Evolutionary conservation across 164 flowering plant species (phyloP).

Genomic region (Amborella trichopoda): DNA sequence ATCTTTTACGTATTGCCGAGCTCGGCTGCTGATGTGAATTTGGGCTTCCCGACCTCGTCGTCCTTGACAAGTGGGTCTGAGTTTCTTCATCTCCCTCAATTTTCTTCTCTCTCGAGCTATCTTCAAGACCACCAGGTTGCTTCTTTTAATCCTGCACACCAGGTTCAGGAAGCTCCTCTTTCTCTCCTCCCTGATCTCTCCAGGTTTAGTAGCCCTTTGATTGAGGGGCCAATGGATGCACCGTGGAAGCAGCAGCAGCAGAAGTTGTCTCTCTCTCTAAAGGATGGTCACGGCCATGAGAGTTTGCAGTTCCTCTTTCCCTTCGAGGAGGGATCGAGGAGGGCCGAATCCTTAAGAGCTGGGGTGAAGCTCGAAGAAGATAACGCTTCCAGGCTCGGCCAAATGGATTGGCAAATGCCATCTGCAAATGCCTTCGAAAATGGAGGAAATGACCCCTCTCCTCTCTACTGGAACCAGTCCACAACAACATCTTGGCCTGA

Average conservation of each 20-base stretch:
- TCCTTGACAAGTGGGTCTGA: too few species aligned
- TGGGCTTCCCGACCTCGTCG: too few species aligned
- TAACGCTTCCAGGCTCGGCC: slow-evolving; percentile 4
- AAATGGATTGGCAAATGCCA: slow-evolving; percentile 10
- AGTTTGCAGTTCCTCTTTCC: slow-evolving; percentile 23
- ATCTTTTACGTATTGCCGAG: too few species aligned
- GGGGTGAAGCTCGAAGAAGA: slow-evolving; percentile 36
- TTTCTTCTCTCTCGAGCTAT: too few species aligned
- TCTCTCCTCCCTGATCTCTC: too few species aligned
- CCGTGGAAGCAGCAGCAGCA: slow-evolving; percentile 23
- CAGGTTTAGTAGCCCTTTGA: too few species aligned
- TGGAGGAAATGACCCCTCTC: slow-evolving; percentile 26
- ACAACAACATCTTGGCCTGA: slow-evolving; percentile 17
- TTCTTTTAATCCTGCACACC: too few species aligned
- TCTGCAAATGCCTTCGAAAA: slow-evolving; percentile 27
- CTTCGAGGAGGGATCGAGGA: slow-evolving; percentile 24
- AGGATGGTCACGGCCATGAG: slow-evolving; percentile 9
- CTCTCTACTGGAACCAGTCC: slow-evolving; percentile 34
- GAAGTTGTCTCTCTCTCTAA: slow-evolving; percentile 11
- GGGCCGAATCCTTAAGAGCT: slow-evolving; percentile 6
- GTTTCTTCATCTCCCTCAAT: too few species aligned
- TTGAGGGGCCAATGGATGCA: too few species aligned
- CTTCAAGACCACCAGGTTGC: too few species aligned
- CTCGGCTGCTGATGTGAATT: too few species aligned
- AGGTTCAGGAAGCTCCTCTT: too few species aligned